These are phyloP conservation scores for Arthrobotrys conoides DNA, from an alignment of 2,329 filamentous ascomycete species.

Conservation along the genomic window DNA sequence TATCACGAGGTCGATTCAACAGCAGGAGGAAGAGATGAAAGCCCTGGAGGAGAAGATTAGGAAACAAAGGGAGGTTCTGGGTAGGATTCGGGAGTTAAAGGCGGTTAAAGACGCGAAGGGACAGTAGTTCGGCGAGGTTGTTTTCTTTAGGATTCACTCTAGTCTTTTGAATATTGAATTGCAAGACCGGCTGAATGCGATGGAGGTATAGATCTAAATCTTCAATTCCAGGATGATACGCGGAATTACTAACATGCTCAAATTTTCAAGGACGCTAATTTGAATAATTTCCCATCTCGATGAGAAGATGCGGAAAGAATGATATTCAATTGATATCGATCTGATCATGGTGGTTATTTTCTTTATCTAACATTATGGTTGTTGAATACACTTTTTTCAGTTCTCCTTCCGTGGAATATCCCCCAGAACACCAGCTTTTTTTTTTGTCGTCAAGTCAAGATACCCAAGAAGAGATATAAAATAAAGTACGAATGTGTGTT, in stretches of 20 bases:
- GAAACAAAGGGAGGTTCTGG: conserved; percentile 75
- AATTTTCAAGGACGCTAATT: background rate
- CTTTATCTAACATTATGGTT: conserved; percentile 27
- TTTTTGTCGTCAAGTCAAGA: conserved; percentile 28
- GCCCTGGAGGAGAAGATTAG: conserved; percentile 76
- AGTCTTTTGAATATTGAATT: background rate
- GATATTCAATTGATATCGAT: conserved; percentile 25
- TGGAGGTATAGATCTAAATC: conserved; percentile 9
- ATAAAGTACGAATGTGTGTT: conserved; percentile 47
- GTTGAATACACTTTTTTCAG: conserved; percentile 59
- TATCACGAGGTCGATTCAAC: conserved; percentile 75
- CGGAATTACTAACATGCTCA: background rate
- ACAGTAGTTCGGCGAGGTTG: conserved; percentile 13
- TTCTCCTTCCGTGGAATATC: conserved; percentile 57
- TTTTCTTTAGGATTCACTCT: conserved; percentile 16
- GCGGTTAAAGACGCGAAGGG: conserved; percentile 65
- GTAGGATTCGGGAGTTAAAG: conserved; percentile 72
- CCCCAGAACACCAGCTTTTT: conserved; percentile 49
- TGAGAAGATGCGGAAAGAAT: background rate
- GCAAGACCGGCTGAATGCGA: conserved; percentile 10
- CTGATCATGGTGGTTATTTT: conserved; percentile 2
- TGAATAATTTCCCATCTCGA: background rate
- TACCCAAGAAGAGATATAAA: conserved; percentile 47
- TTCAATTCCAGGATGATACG: background rate
- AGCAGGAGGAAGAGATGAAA: conserved; percentile 80